Conservation (phyloP, 2,329 filamentous ascomycete species). For the Epichloe coenophiala region DNA sequence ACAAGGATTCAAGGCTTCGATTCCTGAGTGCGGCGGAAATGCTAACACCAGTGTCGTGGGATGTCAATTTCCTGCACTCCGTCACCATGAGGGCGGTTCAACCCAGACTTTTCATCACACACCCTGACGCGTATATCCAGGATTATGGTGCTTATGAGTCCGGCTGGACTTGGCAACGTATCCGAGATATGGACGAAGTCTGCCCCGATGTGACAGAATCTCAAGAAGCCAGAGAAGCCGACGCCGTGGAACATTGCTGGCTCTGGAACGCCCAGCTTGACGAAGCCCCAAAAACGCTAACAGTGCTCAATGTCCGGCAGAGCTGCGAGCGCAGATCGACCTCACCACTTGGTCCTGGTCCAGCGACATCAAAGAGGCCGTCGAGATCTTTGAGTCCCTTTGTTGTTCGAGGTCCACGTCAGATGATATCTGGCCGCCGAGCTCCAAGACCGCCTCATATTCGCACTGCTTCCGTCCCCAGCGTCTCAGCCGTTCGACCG, state of each 20-base stretch:
- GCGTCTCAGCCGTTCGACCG: constrained; percentile 20
- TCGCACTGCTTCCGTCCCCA: constrained; percentile 40
- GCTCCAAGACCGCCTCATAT: constrained; percentile 32
- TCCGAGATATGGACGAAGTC: constrained; percentile 48
- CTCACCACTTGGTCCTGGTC: constrained; percentile 24
- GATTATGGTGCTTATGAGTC: constrained; percentile 37
- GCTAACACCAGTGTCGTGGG: constrained; percentile 59
- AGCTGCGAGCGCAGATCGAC: constrained; percentile 27
- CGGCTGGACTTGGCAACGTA: constrained; percentile 57
- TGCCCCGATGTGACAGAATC: constrained; percentile 31
- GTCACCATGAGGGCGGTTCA: constrained; percentile 60
- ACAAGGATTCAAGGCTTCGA: constrained; percentile 58
- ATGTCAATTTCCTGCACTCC: constrained; percentile 54
- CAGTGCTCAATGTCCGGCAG: constrained; percentile 28
- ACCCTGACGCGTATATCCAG: constrained; percentile 62
- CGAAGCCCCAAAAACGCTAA: constrained; percentile 32
- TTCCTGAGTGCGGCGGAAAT: constrained; percentile 61
- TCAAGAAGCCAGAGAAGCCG: constrained; percentile 42
- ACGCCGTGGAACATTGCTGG: constrained; percentile 55
- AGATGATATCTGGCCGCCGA: constrained; percentile 24
- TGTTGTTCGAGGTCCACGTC: constrained; percentile 26
- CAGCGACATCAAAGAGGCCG: constrained; percentile 10
- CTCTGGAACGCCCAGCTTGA: constrained; percentile 52
- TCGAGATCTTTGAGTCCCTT: constrained; percentile 18
- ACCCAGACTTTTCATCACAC: constrained; percentile 62